Percentiles rank a stretch among this genome's conserved stretches.
These are phyloP conservation scores for Fusarium neocosmosporiellum DNA, from an alignment of 2,329 filamentous ascomycete genomes.

Conservation along the genomic window DNA sequence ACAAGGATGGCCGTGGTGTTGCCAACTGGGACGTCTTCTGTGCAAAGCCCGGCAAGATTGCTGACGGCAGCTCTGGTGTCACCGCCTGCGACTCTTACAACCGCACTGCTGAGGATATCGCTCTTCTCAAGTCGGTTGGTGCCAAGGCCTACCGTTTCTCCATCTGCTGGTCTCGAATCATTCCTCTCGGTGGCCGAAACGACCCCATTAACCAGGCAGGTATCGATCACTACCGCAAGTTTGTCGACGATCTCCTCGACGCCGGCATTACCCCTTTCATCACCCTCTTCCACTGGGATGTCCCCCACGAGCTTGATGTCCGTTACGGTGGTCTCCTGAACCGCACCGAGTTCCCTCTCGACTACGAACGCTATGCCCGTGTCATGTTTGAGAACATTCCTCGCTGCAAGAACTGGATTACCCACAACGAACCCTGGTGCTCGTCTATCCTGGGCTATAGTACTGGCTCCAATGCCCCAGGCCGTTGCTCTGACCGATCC, in stretches of 20 bases:
- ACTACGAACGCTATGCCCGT: constrained; percentile 83
- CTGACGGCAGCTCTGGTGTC: constrained; percentile 78
- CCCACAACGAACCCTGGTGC: constrained; percentile 92
- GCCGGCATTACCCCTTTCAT: constrained; percentile 84
- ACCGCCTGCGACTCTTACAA: constrained; percentile 91
- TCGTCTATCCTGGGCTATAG: constrained; percentile 84
- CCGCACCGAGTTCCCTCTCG: constrained; percentile 83
- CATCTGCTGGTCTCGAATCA: constrained; percentile 85
- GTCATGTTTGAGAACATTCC: constrained; percentile 79
- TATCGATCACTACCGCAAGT: constrained; percentile 80
- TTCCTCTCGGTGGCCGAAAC: constrained; percentile 84
- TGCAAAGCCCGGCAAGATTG: constrained; percentile 83
- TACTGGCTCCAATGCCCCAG: constrained; percentile 82
- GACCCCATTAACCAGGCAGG: constrained; percentile 85
- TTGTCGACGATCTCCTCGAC: constrained; percentile 80
- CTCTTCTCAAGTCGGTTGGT: constrained; percentile 78
- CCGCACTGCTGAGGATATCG: constrained; percentile 80
- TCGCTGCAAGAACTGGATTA: constrained; percentile 89
- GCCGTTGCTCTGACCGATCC: constrained; percentile 79
- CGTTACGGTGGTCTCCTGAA: constrained; percentile 85
- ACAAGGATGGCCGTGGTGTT: constrained; percentile 81
- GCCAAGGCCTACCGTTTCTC: constrained; percentile 86
- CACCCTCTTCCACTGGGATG: constrained; percentile 90
- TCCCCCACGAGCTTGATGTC: constrained; percentile 81
- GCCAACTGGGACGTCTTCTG: constrained; percentile 95